Conservation (phyloP, 139 green algal genomes). For the Chlamydomonas sphaeroides region DNA sequence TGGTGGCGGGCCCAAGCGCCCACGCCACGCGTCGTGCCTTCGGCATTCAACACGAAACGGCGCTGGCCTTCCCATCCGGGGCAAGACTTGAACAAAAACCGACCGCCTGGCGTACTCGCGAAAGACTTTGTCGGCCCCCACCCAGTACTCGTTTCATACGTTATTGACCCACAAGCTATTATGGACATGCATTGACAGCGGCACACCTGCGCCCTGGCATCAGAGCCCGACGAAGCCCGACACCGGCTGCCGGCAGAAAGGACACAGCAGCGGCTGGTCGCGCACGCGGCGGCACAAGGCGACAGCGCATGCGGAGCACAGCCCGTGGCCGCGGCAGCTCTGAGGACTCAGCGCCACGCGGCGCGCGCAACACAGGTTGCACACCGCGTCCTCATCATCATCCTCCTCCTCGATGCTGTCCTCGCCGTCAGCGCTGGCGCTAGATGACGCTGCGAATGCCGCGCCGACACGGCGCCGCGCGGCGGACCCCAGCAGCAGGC, state of each 20-base stretch:
- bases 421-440: too few relatives aligned
- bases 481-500: background rate
- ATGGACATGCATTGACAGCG: too few relatives aligned
- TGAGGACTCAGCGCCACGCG: background rate
- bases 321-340: background rate
- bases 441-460: too few relatives aligned
- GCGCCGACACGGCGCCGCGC: too few relatives aligned
- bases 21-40: too few relatives aligned
- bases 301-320: background rate
- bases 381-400: background rate
- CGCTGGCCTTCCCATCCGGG: background rate
- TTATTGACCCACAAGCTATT: too few relatives aligned
- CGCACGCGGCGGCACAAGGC: background rate
- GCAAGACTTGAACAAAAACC: too few relatives aligned
- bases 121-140: too few relatives aligned
- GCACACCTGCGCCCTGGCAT: too few relatives aligned
- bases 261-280: constrained; percentile 10
- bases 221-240: background rate
- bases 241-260: constrained; percentile 13
- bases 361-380: background rate
- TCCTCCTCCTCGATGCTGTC: background rate
- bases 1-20: too few relatives aligned
- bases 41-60: too few relatives aligned
- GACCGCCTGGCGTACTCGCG: too few relatives aligned
- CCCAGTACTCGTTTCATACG: background rate